Evolutionary conservation across 2,329 filamentous ascomycete species (phyloP).

Genomic region (Lithohypha guttulata): DNA sequence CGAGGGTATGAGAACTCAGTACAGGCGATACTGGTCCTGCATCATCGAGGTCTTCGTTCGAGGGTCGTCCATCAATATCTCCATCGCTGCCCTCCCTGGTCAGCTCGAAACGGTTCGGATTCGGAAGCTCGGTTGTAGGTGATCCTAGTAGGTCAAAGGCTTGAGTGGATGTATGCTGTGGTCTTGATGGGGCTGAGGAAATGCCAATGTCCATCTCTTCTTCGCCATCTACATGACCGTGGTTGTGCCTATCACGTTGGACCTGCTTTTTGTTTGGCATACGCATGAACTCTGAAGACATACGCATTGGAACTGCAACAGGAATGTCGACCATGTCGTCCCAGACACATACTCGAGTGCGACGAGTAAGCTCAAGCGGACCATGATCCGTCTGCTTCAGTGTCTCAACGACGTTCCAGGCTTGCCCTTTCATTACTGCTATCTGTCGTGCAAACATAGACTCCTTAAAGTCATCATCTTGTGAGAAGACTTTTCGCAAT

Average conservation of each 20-base stretch:
- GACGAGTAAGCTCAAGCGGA: slow-evolving; percentile 79
- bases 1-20: slow-evolving; percentile 15
- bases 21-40: slow-evolving; percentile 24
- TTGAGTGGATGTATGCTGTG: slow-evolving; percentile 22
- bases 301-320: slow-evolving; percentile 81
- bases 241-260: slow-evolving; percentile 28
- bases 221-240: slow-evolving; percentile 33
- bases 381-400: slow-evolving; percentile 87
- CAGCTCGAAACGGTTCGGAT: slow-evolving; percentile 65
- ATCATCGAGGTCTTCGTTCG: slow-evolving; percentile 23
- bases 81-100: slow-evolving; percentile 32
- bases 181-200: slow-evolving; percentile 40
- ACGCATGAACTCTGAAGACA: slow-evolving; percentile 73
- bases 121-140: slow-evolving; percentile 52
- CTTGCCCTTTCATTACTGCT: slow-evolving; percentile 97
- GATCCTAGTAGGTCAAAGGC: slow-evolving; percentile 57
- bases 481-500: slow-evolving; percentile 74
- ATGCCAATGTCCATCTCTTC: slow-evolving; percentile 90
- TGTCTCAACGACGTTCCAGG: slow-evolving; percentile 98
- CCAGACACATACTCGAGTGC: slow-evolving; percentile 91
- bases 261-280: slow-evolving; percentile 42
- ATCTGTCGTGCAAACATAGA: slow-evolving; percentile 98
- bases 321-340: slow-evolving; percentile 95
- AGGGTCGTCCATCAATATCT: slow-evolving; percentile 24
- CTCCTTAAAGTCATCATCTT: slow-evolving; percentile 94